A percentile compares a stretch with the other conserved stretches of the same genome.
phyloP scores from a whole-genome alignment of 768 basidiomycete genomes.

The Lyophyllum decastes region DNA sequence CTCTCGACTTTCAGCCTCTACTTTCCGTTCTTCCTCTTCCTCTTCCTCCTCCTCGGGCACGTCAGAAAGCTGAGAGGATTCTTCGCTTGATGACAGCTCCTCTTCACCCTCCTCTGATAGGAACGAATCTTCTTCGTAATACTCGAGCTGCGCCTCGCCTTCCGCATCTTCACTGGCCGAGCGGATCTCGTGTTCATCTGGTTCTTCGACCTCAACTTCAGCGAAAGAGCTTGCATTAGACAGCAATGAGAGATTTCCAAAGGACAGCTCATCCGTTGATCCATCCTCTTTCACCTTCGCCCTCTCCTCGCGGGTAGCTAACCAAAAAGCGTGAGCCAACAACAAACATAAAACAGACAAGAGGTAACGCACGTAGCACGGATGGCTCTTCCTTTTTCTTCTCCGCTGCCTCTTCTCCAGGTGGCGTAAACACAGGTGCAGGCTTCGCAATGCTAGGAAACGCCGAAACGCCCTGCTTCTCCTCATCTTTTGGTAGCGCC shows the following conservation, averaged over 20 bases:
- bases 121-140: conserved; percentile 13
- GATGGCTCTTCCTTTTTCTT: conserved; percentile 3
- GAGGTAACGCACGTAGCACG: background rate
- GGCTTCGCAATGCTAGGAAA: conserved; percentile 3
- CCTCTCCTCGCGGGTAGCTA: conserved; percentile 1
- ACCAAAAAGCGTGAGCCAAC: background rate
- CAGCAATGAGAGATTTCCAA: conserved; percentile 39
- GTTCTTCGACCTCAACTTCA: conserved; percentile 38
- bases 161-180: conserved; percentile 31
- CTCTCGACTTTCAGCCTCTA: conserved; percentile 29
- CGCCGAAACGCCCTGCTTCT: conserved; percentile 11
- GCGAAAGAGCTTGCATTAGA: conserved; percentile 52
- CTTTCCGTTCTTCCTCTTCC: conserved; percentile 24
- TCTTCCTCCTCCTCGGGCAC: conserved; percentile 17
- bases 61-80: conserved; percentile 14
- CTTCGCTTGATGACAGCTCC: conserved; percentile 7
- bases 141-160: conserved; percentile 13
- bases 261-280: conserved; percentile 27
- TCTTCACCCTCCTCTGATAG: conserved; percentile 23
- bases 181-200: conserved; percentile 19
- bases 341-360: background rate
- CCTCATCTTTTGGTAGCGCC: conserved; percentile 1
- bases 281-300: conserved; percentile 16
- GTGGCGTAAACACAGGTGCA: conserved; percentile 1
- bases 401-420: background rate